Conservation (phyloP, 208 protist species). For the Trypanosoma lewisi region DNA sequence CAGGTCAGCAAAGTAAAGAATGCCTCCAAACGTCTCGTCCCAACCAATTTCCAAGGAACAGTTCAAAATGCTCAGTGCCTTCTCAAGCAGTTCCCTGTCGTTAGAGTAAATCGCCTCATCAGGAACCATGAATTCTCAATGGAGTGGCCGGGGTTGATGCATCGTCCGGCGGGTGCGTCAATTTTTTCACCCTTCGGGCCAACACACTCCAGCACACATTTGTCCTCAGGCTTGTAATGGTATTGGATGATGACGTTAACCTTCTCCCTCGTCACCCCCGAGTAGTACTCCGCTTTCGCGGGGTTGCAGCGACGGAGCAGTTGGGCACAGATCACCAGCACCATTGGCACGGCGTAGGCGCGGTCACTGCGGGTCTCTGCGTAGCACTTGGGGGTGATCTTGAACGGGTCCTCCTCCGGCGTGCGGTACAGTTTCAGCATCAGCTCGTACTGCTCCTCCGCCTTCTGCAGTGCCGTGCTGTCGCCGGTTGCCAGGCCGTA, state of each 20-base stretch:
- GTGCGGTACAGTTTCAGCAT: constrained; percentile 14
- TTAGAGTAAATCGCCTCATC: constrained; percentile 17
- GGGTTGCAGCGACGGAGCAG: constrained; percentile 14
- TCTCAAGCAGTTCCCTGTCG: constrained; percentile 13
- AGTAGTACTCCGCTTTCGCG: constrained; percentile 6
- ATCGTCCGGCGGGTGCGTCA: constrained; percentile 17
- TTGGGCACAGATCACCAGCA: constrained; percentile 13
- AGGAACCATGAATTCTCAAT: constrained; percentile 24
- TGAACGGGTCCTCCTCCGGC: constrained; percentile 9
- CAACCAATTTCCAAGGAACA: constrained; percentile 18
- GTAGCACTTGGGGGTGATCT: constrained; percentile 15
- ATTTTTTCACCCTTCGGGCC: constrained; percentile 1
- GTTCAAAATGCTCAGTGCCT: constrained; percentile 21
- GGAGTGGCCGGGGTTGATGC: constrained; percentile 22
- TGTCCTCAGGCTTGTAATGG: constrained; percentile 16
- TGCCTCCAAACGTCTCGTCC: constrained; percentile 17
- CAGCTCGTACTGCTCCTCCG: constrained; percentile 12
- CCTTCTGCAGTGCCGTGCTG: constrained; percentile 5
- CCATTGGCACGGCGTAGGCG: constrained; percentile 10
- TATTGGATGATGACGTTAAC: constrained; percentile 7
- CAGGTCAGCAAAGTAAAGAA: constrained; percentile 22
- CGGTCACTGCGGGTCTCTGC: constrained; percentile 11
- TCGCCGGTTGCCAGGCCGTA: constrained; percentile 15
- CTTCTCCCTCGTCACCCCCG: constrained; percentile 10
- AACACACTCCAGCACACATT: constrained; percentile 17